Base-by-base conservation (phyloP, 225 moss, liverwort and hornwort genomes). In the Physcomitrellopsis africana region DNA sequence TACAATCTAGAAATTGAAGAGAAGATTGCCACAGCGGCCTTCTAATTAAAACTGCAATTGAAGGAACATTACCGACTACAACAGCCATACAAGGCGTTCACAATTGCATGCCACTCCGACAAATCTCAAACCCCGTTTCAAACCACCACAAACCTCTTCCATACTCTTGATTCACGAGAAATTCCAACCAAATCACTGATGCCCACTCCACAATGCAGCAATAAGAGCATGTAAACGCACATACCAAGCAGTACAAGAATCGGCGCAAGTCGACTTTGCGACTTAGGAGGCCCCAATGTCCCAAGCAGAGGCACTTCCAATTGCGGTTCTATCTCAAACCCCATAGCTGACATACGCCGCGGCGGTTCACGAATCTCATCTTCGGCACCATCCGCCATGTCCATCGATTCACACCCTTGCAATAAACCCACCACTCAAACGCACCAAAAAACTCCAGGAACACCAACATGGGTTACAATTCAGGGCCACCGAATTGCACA, bases 251-350 rank as follows among this genome's bases (percentile, higher is more conserved):
- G 72, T 60, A 81, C 81, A 54, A 81, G 29, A 11, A 81, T 7
- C 15, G 81, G 76, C 6, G 81, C 81, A 67, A 81, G 27, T 10
- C 81, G 81, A 45, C 65, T 81, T 19, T 76, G 81, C 42, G 76
- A 71, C 32, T 76, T 76, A 0, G 68, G 27, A 26, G 66, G 15
- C 53, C 69, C 76, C 19, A 81, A 47, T 7, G 76, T 65, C 27
- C 65, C 71, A 24, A 81, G 70, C 26, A 81, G 60, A 17, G 81
- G 81, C 7, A 76, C 66, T 51, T 81, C 81, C 60, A 81, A 71
- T 44, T 81, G 76, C 4, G 81, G 81, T 16, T 81, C 81, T 10
- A 76, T 32, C 57, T 81, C 75, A 10, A 81, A 70, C 11, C 51
- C 76, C 65, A 81, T 72, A 0, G 75, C 81, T 11, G 75, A 72